Percentiles rank a stretch among this genome's conserved stretches.
These are phyloP conservation scores for Fomitopsis betulina DNA, from an alignment of 1,284 basidiomycete genomes.

Conservation along the genomic window DNA sequence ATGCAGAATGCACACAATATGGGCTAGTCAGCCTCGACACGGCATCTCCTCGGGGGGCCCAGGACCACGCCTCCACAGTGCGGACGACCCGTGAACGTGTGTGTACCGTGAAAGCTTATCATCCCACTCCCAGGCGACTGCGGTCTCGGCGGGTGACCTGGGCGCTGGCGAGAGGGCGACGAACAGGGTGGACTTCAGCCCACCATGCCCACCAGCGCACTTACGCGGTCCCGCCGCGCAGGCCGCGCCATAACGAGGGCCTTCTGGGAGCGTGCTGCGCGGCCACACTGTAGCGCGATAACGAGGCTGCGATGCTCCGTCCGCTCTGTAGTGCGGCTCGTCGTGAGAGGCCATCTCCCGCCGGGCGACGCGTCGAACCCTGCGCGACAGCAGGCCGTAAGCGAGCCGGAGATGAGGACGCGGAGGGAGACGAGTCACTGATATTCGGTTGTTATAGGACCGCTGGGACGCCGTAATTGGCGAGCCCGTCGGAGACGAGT, in stretches of 20 bases:
- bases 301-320: not conserved
- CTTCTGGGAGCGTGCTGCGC: not conserved
- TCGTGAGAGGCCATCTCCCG: not conserved
- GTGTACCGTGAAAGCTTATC: not conserved
- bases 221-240: not conserved
- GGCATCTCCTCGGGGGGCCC: slow-evolving; percentile 18
- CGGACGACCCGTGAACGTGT: slow-evolving; percentile 25
- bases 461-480: not conserved
- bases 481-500: not conserved
- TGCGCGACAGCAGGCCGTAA: not conserved
- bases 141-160: not conserved
- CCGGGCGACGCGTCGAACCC: not conserved
- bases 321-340: not conserved
- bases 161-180: not conserved
- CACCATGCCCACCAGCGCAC: not conserved
- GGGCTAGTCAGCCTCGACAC: not conserved
- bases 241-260: not conserved
- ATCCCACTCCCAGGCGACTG: not conserved
- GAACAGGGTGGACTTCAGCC: not conserved
- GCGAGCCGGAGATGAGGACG: slow-evolving; percentile 8
- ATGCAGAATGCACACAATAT: not conserved
- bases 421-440: slow-evolving; percentile 10
- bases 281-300: not conserved
- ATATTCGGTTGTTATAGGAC: not conserved
- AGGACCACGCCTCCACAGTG: slow-evolving; percentile 25